These are phyloP conservation scores for Akebia trifoliata DNA, from an alignment of 164 flowering plant species.

Conservation along the genomic window DNA sequence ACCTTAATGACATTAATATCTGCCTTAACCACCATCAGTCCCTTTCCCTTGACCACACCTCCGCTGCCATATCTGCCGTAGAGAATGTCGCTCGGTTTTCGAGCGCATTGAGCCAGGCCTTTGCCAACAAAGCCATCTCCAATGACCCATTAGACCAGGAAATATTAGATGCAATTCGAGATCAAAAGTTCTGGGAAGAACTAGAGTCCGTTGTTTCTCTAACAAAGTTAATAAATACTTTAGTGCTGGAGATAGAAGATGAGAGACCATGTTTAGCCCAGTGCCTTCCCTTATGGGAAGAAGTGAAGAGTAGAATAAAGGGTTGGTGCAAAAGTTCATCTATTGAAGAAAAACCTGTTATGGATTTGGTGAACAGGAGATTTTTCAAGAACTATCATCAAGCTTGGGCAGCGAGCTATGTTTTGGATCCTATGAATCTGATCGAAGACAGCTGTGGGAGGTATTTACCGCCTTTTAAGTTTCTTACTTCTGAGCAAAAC, in stretches of 20 bases:
- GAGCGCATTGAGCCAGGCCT: constrained; percentile 9
- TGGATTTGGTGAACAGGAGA: constrained; percentile 25
- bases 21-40: constrained; percentile 12
- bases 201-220: constrained; percentile 18
- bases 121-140: constrained; percentile 5
- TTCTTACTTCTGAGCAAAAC: constrained; percentile 54
- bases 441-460: constrained; percentile 48
- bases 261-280: constrained; percentile 28
- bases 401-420: constrained; percentile 65
- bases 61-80: constrained; percentile 16
- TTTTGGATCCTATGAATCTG: constrained; percentile 56
- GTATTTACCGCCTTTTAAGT: constrained; percentile 63
- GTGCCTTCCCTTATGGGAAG: constrained; percentile 29
- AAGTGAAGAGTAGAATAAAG: constrained; percentile 19
- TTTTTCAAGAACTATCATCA: constrained; percentile 51
- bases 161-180: constrained; percentile 16
- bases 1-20: constrained; percentile 4
- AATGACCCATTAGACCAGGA: constrained; percentile 15
- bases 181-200: constrained; percentile 22
- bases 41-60: constrained; percentile 5
- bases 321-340: constrained; percentile 21
- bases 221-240: constrained; percentile 13
- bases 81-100: constrained; percentile 15
- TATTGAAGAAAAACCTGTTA: constrained; percentile 20
- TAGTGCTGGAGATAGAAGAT: constrained; percentile 19